A percentile compares a stretch with the other conserved stretches of the same genome.
Evolutionary conservation across 768 basidiomycete species (phyloP).

Genomic region (Termitomyces sp.): DNA sequence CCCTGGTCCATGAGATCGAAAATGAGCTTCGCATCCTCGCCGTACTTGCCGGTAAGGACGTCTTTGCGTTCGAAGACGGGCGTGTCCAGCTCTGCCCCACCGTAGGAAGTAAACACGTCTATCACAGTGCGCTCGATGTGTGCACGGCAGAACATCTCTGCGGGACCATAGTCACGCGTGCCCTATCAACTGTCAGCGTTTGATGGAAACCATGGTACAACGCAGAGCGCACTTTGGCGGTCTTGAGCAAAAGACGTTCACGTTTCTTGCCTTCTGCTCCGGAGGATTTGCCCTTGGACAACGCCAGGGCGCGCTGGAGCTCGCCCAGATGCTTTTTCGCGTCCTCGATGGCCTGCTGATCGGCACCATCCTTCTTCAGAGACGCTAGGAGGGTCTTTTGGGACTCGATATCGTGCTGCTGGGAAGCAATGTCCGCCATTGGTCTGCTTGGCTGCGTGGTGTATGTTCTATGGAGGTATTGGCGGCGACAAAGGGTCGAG

Average conservation of each 20-base stretch:
- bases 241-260: constrained; percentile 77
- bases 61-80: constrained; percentile 99
- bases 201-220: constrained; percentile 2
- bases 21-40: constrained; percentile 95
- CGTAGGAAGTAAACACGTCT: constrained; percentile 82
- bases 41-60: constrained; percentile 93
- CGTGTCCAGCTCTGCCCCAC: constrained; percentile 91
- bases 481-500: constrained; percentile 10
- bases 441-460: neutral
- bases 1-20: constrained; percentile 98
- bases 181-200: constrained; percentile 46
- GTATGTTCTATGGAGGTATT: constrained; percentile 13
- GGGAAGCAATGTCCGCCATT: constrained; percentile 24
- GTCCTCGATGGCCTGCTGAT: constrained; percentile 46
- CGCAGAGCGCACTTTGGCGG: constrained; percentile 68
- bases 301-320: constrained; percentile 49
- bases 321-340: constrained; percentile 67
- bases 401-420: constrained; percentile 49
- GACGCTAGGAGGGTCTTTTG: constrained; percentile 58
- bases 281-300: constrained; percentile 29
- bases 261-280: constrained; percentile 41
- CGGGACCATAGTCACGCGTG: constrained; percentile 90
- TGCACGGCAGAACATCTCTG: constrained; percentile 88
- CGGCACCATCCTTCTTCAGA: constrained; percentile 50
- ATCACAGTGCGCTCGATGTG: constrained; percentile 87